Base-by-base conservation (phyloP, 768 basidiomycete genomes). In the Serendipita vermifera region DNA sequence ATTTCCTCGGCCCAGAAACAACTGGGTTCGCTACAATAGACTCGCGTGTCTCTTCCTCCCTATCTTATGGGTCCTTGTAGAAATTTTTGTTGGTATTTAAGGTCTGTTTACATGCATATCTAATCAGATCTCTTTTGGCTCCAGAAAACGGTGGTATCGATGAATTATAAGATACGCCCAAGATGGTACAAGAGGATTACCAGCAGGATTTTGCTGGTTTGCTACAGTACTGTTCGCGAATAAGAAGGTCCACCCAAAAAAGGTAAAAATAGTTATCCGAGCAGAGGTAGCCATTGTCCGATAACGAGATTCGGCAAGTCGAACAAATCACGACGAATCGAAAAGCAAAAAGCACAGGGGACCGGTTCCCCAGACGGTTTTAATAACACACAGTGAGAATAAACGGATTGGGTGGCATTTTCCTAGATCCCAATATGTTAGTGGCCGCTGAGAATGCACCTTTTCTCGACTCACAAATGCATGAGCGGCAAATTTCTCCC, bases 401-500 rank as follows among this genome's bases (percentile, higher is more conserved):
- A 93, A 55, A 98, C 89, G 1, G 89, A 88, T 70, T 91, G 91
- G 33, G 91, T 89, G 54, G 92, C 90, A 70, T 92, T 96, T 68
- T 99, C 94, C 41, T 43, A 43, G 9, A 24, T 9, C 15, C n/a
- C n/a, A n/a, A n/a, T n/a, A 11, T 15, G 41, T 43, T 13, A 43
- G 41, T 22, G 41, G 9, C 41, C 41, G 11, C 41, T 15, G 24
- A 1, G 41, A 22, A 11, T 13, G 24, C 11, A 1, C 14, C 11
- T 13, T 15, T 43, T 43, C 20, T 15, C 14, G 11, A 43, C 41
- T 11, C 24, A 43, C 41, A 64, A 99, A 99, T 5, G 96, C 94
- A 69, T 97, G 91, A 51, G 84, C 81, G 26, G 90, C 89, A 67
- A 98, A 98, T 68, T 87, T 90, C 70, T 98, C 96, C 85, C 87